Evolutionary conservation across 805 yeast genomes (phyloP).

Genomic region (Nakazawaea wickerhamii): DNA sequence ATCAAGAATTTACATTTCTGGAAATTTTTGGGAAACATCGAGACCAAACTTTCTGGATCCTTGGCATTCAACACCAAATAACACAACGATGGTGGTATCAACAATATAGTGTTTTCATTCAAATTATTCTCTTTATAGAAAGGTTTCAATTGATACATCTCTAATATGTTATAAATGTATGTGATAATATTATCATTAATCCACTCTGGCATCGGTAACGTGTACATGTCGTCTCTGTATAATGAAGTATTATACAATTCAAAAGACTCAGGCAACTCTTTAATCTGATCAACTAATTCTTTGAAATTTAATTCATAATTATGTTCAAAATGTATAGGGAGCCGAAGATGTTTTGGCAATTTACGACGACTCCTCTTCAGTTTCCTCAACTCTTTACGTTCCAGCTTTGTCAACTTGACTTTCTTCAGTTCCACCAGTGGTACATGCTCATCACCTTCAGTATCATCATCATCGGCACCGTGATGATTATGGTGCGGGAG

Average conservation of each 20-base stretch:
- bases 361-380: constrained; percentile 18
- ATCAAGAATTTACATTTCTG: constrained; percentile 40
- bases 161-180: constrained; percentile 44
- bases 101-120: constrained; percentile 26
- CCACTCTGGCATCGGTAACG: constrained; percentile 64
- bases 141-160: constrained; percentile 17
- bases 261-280: constrained; percentile 27
- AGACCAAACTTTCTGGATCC: constrained; percentile 14
- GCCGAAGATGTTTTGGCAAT: background rate
- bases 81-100: constrained; percentile 58
- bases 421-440: background rate
- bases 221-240: constrained; percentile 52
- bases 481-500: constrained; percentile 10
- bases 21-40: constrained; percentile 24
- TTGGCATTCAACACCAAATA: constrained; percentile 40
- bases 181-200: constrained; percentile 65
- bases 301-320: background rate
- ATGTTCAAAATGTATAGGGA: background rate
- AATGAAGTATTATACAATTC: constrained; percentile 55
- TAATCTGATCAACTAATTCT: constrained; percentile 12
- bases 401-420: constrained; percentile 17
- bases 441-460: constrained; percentile 8
- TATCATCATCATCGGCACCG: constrained; percentile 7
- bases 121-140: constrained; percentile 22
- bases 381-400: constrained; percentile 21